Evolutionary conservation across 169 alveolate species (phyloP), one percentile per base, ranked within the genome.

Genomic region (Cyclospora cayetanensis): DNA sequence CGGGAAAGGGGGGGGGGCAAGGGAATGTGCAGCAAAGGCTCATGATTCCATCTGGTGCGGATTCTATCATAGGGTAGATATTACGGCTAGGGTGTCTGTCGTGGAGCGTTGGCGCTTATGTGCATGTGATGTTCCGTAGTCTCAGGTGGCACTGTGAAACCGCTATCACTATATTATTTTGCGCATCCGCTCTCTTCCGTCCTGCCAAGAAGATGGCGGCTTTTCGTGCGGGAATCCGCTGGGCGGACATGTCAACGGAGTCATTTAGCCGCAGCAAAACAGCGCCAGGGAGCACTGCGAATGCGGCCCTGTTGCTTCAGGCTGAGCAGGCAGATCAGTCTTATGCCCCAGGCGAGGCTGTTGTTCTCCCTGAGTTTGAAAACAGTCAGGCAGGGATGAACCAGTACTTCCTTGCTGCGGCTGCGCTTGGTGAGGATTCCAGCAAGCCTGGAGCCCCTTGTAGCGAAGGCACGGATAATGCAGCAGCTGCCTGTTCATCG

Each of bases 301-400:
- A 80, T 37, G 76, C 90, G 29, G 90, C 90, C 43, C 90, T 80
- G 22, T 34, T 80, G 42, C 46, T 80, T 46, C 90, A 80, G 37
- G 90, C 90, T n/a, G 90, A 80, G 39, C 90, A 80, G 12, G 90
- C 90, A 52, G 90, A 80, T 1, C 90, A 80, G 43, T 80, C 90
- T 15, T 80, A 80, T 53, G 90, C 55, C 42, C 60, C 90, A 80
- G 90, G 34, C 76, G 90, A 31, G 53, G 90, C 42, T 52, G 70
- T 76, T 53, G 90, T 63, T 53, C 90, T 80, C 31, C 72, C 89
- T 27, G 91, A 79, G 72, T 77, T 90, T 41, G 93, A 77, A 76
- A 76, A 77, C 55, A 90, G 93, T 60, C 85, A 74, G 31, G 93
- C 93, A 41, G 93, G 93, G 39, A 55, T 90, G 68, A 90, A 90